Percentiles rank a stretch among this genome's conserved stretches.
Evolutionary conservation across 2,329 filamentous ascomycete species (phyloP).

Genomic region (Exophiala oligosperma): DNA sequence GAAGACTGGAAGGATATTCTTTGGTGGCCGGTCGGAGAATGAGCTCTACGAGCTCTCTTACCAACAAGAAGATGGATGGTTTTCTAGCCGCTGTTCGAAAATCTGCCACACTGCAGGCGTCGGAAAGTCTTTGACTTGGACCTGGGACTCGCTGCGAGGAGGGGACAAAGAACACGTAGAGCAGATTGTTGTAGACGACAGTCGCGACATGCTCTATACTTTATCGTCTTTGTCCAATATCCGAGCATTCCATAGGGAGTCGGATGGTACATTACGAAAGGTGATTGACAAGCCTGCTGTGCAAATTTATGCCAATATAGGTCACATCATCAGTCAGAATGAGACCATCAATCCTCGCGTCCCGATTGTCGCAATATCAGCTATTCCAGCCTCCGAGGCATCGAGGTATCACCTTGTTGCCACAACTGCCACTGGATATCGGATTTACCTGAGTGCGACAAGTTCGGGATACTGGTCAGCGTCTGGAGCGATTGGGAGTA

Average conservation of each 20-base stretch:
- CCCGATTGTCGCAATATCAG: constrained; percentile 78
- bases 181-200: constrained; percentile 86
- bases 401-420: constrained; percentile 64
- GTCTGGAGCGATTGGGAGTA: constrained; percentile 68
- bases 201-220: constrained; percentile 83
- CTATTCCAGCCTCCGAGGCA: constrained; percentile 74
- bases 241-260: constrained; percentile 83
- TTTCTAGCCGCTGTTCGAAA: constrained; percentile 81
- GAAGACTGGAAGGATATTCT: constrained; percentile 87
- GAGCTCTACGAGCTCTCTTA: constrained; percentile 95
- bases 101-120: constrained; percentile 77
- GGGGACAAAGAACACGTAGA: constrained; percentile 54
- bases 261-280: constrained; percentile 46
- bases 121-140: constrained; percentile 62
- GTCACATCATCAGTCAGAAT: constrained; percentile 74
- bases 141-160: constrained; percentile 20
- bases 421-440: constrained; percentile 84
- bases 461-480: constrained; percentile 63
- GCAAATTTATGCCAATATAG: constrained; percentile 67
- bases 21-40: constrained; percentile 75
- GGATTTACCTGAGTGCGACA: constrained; percentile 89
- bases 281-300: constrained; percentile 55
- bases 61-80: constrained; percentile 97
- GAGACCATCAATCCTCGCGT: constrained; percentile 71
- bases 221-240: constrained; percentile 87